phyloP scores from a whole-genome alignment of 2,329 filamentous ascomycete species.

The Chaetoscypha palmicola region DNA sequence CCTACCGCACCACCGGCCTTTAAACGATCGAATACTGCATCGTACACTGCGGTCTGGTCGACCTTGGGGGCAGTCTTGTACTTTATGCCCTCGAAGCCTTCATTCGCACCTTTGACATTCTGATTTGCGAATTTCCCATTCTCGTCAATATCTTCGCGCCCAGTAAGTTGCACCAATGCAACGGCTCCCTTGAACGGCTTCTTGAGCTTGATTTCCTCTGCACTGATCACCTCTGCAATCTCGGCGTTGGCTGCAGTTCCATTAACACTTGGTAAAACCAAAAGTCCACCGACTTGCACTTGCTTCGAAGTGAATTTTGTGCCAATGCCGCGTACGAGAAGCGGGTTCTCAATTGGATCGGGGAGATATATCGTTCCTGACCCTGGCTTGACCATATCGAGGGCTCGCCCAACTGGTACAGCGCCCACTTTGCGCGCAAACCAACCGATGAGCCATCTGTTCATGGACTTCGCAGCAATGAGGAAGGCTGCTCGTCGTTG shows the following conservation, averaged over 20 bases:
- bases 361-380: constrained; percentile 80
- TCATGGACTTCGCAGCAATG: constrained; percentile 92
- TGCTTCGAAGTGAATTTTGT: constrained; percentile 72
- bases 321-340: constrained; percentile 68
- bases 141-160: constrained; percentile 9
- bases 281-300: constrained; percentile 70
- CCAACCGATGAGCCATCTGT: constrained; percentile 81
- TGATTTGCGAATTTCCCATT: constrained; percentile 5
- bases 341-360: constrained; percentile 78
- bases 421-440: constrained; percentile 78
- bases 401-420: constrained; percentile 85
- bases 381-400: constrained; percentile 78
- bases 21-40: constrained; percentile 81
- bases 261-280: constrained; percentile 81
- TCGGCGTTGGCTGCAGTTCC: constrained; percentile 72
- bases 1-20: constrained; percentile 81
- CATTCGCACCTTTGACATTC: not conserved
- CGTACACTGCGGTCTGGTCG: constrained; percentile 87
- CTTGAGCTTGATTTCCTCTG: constrained; percentile 8
- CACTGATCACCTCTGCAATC: constrained; percentile 12
- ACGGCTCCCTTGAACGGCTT: constrained; percentile 7
- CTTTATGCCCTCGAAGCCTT: constrained; percentile 52
- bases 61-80: constrained; percentile 89
- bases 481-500: constrained; percentile 85
- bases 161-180: constrained; percentile 9